A percentile compares a stretch with the other conserved stretches of the same genome.
Conservation (phyloP, 495 filamentous ascomycete species). For the Parmelia sp. region DNA sequence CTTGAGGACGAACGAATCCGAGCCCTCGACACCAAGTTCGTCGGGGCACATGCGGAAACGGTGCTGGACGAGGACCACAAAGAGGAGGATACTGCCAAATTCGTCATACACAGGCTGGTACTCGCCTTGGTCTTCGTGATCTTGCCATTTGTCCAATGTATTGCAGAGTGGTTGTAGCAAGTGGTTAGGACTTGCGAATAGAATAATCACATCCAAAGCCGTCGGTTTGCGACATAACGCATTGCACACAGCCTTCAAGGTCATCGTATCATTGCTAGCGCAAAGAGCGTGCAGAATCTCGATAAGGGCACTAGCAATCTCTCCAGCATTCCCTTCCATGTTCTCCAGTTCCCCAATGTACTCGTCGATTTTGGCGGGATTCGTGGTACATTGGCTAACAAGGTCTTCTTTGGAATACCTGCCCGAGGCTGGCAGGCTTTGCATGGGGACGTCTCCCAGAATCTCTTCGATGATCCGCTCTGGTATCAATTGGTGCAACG, state of each 20-base stretch:
- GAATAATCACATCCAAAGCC: conserved; percentile 74
- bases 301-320: conserved; percentile 73
- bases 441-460: conserved; percentile 79
- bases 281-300: conserved; percentile 80
- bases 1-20: conserved; percentile 70
- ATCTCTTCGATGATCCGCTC: conserved; percentile 72
- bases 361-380: conserved; percentile 64
- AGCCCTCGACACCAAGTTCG: conserved; percentile 57
- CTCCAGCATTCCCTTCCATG: conserved; percentile 93
- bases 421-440: conserved; percentile 66
- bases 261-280: conserved; percentile 81
- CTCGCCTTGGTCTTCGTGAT: conserved; percentile 90
- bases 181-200: conserved; percentile 71
- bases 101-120: conserved; percentile 97
- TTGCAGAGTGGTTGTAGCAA: conserved; percentile 79
- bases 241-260: conserved; percentile 76
- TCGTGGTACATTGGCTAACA: conserved; percentile 62
- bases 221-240: conserved; percentile 70
- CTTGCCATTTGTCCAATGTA: conserved; percentile 80
- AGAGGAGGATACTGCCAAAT: conserved; percentile 79
- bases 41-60: conserved; percentile 67
- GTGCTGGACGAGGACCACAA: conserved; percentile 75
- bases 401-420: conserved; percentile 72
- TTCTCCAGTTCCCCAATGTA: conserved; percentile 75
- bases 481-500: conserved; percentile 72